These are phyloP conservation scores for Pyrenophora tritici-repentis DNA, from an alignment of 2,329 filamentous ascomycete species.

Conservation along the genomic window DNA sequence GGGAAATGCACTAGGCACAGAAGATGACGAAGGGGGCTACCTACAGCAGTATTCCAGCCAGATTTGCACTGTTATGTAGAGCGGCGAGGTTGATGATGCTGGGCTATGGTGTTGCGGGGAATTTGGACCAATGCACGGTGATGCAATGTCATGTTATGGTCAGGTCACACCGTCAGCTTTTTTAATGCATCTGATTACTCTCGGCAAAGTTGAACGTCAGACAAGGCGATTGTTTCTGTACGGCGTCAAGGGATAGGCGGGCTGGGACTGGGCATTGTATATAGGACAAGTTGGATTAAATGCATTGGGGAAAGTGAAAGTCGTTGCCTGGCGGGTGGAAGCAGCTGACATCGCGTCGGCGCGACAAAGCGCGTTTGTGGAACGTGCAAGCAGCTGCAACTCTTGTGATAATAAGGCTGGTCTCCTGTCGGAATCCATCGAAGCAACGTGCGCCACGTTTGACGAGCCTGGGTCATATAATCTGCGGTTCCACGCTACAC, in stretches of 20 bases:
- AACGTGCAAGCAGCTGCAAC: conserved; percentile 1
- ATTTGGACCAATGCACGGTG: conserved; percentile 17
- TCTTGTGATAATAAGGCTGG: background rate
- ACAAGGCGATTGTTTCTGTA: background rate
- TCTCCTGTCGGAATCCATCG: background rate
- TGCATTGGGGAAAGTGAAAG: no score
- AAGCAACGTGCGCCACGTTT: conserved; percentile 2
- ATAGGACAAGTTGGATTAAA: background rate
- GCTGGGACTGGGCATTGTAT: background rate
- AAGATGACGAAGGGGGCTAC: conserved; percentile 78
- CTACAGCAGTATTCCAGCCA: conserved; percentile 64
- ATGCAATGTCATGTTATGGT: conserved; percentile 37
- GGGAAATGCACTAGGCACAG: conserved; percentile 54
- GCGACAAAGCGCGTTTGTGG: conserved; percentile 20
- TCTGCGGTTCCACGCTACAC: conserved; percentile 20
- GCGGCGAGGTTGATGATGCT: no score
- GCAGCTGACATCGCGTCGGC: conserved; percentile 35
- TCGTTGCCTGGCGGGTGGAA: conserved; percentile 5
- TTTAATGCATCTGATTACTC: conserved; percentile 13
- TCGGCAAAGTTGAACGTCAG: background rate
- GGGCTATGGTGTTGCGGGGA: conserved; percentile 16
- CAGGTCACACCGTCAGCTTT: conserved; percentile 39
- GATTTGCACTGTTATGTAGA: conserved; percentile 53
- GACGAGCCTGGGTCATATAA: background rate
- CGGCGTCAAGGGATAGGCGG: background rate